Base-by-base conservation (phyloP, 345 rosid species). In the Clausena lansium region DNA sequence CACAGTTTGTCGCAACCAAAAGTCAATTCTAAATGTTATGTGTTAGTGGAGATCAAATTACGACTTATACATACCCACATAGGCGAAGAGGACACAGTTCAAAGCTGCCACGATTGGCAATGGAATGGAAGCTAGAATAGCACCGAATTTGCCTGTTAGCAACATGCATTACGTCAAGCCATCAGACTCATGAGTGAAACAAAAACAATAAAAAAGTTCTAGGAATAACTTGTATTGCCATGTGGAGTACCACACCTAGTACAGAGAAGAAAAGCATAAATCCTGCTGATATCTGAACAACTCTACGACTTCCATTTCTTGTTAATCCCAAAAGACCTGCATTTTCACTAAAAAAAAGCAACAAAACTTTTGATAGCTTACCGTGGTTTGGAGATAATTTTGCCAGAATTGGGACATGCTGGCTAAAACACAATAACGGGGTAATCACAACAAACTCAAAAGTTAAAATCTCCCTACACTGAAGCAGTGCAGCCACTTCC, bases 191-290 rank as follows among this genome's bases (percentile, higher is more conserved):
- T 14, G 52, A 14, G 65, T 14, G 22, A 9, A 30, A 62, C 17
- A 41, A 67, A 35, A 35, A 33, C 4, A 15, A 65, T 4, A 27
- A 5, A 19, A 36, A 35, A n/a, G 9, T 22, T 25, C 66, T 20
- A 38, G 19, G 66, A 74, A 4, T 22, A 55, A 41, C 54, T 10
- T 19, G 33, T 5, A 67, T 55, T 25, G n/a, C 24, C 2, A 35
- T 2, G 28, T 32, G 20, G 8, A 65, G 45, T 76, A 27, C 22
- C 38, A 45, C 81, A 93, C 98, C 97, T 73, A 96, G 71, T 17
- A 96, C 84, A 60, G 99, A 88, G 84, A 96, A 96, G 91, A 94
- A 91, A 73, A 96, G 88, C 99, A 96, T 92, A 78, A 93, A 94
- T 68, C 71, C 88, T 0, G 99, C 99, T 38, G 98, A 54, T 80